Percentiles rank a stretch among this genome's conserved stretches.
Conservation (phyloP, 2,329 filamentous ascomycete genomes). For the Volutella citrinella region DNA sequence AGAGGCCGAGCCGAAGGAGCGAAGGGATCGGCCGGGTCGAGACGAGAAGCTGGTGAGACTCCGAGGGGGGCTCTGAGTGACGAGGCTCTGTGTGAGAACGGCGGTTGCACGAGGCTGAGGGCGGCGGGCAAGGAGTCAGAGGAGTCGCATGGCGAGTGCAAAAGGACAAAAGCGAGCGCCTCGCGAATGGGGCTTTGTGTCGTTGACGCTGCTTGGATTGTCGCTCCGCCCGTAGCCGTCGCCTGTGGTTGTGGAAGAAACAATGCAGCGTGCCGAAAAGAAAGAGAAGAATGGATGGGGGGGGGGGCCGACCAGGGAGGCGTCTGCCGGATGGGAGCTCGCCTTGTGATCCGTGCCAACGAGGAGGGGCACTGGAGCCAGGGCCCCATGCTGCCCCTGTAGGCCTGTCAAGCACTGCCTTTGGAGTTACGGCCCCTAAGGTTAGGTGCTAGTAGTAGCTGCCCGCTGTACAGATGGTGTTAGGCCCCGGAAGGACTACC, state of each 20-base stretch:
- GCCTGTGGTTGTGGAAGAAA: constrained; percentile 1
- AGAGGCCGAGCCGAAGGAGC: constrained; percentile 17
- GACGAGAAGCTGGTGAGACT: constrained; percentile 1
- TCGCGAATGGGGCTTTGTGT: constrained; percentile 7
- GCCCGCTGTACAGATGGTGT: too few species aligned
- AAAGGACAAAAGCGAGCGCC: constrained; percentile 5
- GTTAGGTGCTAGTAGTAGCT: too few species aligned
- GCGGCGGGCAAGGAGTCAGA: constrained; percentile 24
- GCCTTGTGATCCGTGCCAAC: constrained; percentile 11
- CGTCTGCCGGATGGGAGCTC: constrained; percentile 4
- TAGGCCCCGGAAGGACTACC: too few species aligned
- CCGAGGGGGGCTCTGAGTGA: constrained; percentile 3
- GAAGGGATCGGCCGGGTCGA: constrained; percentile 5
- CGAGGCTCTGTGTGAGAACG: constrained; percentile 16
- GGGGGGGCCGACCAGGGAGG: neutral
- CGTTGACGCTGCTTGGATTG: constrained; percentile 6
- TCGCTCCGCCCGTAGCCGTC: constrained; percentile 2
- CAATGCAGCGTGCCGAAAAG: constrained; percentile 9
- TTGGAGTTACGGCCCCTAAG: too few species aligned
- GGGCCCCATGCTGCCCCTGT: constrained; percentile 10
- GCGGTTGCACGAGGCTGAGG: constrained; percentile 22
- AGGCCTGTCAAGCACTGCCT: constrained; percentile 5
- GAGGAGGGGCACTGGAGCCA: constrained; percentile 21
- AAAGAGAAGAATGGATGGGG: constrained; percentile 6
- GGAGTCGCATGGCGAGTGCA: constrained; percentile 22